Evolutionary conservation across 2,329 filamentous ascomycete species (phyloP).

Genomic region (Penicillium sclerotigenum): DNA sequence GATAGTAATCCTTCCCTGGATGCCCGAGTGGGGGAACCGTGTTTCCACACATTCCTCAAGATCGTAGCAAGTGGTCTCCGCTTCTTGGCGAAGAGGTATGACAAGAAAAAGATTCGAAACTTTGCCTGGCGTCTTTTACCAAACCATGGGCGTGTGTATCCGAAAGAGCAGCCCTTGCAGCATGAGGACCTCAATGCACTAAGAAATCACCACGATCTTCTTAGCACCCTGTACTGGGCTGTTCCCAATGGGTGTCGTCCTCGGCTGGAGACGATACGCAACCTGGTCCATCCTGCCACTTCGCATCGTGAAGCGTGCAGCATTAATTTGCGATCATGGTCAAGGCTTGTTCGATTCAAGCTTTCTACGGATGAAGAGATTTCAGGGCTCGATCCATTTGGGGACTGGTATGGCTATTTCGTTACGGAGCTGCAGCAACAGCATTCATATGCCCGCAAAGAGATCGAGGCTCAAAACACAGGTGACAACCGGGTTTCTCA

Average conservation of each 20-base stretch:
- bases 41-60: slow-evolving; percentile 60
- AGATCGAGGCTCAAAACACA: slow-evolving; percentile 54
- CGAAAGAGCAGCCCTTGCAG: slow-evolving; percentile 54
- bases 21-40: slow-evolving; percentile 48
- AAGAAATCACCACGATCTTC: slow-evolving; percentile 60
- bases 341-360: slow-evolving; percentile 56
- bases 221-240: slow-evolving; percentile 59
- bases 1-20: slow-evolving; percentile 44
- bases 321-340: slow-evolving; percentile 58
- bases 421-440: slow-evolving; percentile 52
- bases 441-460: slow-evolving; percentile 55
- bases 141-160: slow-evolving; percentile 59
- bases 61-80: slow-evolving; percentile 51
- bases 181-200: slow-evolving; percentile 56
- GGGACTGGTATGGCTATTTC: slow-evolving; percentile 55
- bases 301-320: slow-evolving; percentile 60
- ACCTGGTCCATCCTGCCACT: slow-evolving; percentile 54
- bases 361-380: slow-evolving; percentile 51
- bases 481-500: slow-evolving; percentile 42
- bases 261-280: slow-evolving; percentile 49
- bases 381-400: slow-evolving; percentile 47
- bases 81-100: slow-evolving; percentile 46
- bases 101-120: slow-evolving; percentile 55
- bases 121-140: slow-evolving; percentile 58
- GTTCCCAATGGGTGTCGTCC: slow-evolving; percentile 54